These are phyloP conservation scores for Physaria fendleri DNA, from an alignment of 345 rosid species.

Conservation along the genomic window DNA sequence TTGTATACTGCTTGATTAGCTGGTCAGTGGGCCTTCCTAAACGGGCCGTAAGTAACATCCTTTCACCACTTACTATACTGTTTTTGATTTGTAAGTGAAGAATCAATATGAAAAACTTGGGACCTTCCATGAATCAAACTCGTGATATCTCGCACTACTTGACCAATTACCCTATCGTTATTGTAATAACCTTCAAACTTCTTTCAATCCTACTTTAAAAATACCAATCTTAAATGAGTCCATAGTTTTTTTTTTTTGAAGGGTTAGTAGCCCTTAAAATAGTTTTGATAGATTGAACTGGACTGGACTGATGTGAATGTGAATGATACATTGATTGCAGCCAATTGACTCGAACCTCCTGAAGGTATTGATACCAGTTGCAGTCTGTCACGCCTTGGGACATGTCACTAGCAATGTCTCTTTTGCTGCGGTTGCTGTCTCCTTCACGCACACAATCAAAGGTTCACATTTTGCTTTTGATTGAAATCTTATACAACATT, in stretches of 20 bases:
- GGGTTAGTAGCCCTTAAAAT: no score
- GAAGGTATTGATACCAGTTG: constrained; percentile 82
- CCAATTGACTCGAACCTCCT: constrained; percentile 74
- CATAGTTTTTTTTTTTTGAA: no score
- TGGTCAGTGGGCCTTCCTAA: constrained; percentile 95
- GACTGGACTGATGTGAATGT: no score
- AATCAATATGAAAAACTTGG: background rate
- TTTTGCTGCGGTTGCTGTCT: constrained; percentile 97
- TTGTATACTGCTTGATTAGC: constrained; percentile 78
- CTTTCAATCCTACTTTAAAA: no score
- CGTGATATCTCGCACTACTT: constrained; percentile 87
- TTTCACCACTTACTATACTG: background rate
- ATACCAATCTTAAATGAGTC: no score
- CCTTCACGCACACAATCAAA: constrained; percentile 93
- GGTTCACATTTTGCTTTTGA: constrained; percentile 30
- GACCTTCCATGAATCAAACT: constrained; percentile 77
- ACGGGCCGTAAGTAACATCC: constrained; percentile 70
- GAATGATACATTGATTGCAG: constrained; percentile 40
- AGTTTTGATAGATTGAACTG: no score
- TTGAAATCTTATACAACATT: background rate
- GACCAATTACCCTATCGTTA: no score
- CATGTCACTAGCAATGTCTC: constrained; percentile 94
- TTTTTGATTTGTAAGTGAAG: background rate
- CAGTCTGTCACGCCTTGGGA: constrained; percentile 88
- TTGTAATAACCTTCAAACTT: no score